Conservation (phyloP, 2,329 filamentous ascomycete genomes). For the Fusarium dimerum region DNA sequence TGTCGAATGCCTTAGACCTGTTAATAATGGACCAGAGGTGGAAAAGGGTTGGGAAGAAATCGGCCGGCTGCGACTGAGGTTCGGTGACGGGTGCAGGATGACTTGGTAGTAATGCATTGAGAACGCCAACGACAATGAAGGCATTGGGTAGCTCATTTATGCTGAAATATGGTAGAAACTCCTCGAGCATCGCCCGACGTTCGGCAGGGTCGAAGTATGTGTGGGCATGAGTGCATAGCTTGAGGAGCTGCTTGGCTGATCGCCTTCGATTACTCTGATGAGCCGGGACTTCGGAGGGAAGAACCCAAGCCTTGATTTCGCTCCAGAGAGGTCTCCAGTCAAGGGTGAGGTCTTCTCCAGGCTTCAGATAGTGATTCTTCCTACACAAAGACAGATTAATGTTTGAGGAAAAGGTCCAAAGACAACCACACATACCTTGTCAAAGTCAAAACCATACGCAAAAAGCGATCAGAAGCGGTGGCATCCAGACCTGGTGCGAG, state of each 20-base stretch:
- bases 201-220: slow-evolving; percentile 90
- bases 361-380: slow-evolving; percentile 93
- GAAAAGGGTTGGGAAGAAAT: slow-evolving; percentile 92
- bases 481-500: slow-evolving; percentile 87
- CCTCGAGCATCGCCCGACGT: slow-evolving; percentile 77
- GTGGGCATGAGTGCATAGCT: slow-evolving; percentile 87
- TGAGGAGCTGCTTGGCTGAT: slow-evolving; percentile 69
- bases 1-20: slow-evolving; percentile 83
- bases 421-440: slow-evolving; percentile 69
- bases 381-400: slow-evolving; percentile 44
- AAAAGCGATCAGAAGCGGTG: slow-evolving; percentile 81
- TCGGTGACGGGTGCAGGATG: slow-evolving; percentile 71
- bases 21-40: slow-evolving; percentile 95
- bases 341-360: slow-evolving; percentile 82
- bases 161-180: slow-evolving; percentile 84
- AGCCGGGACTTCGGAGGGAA: slow-evolving; percentile 78
- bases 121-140: slow-evolving; percentile 84
- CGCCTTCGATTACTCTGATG: slow-evolving; percentile 59
- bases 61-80: slow-evolving; percentile 77
- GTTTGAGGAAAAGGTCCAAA: background rate
- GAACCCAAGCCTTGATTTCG: slow-evolving; percentile 85
- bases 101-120: slow-evolving; percentile 88
- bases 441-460: slow-evolving; percentile 93
- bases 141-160: slow-evolving; percentile 90
- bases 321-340: slow-evolving; percentile 95